Percentiles rank a stretch among this genome's conserved stretches.
These are phyloP conservation scores for Lepidium aucheri DNA, from an alignment of 345 rosid genomes.

Conservation along the genomic window DNA sequence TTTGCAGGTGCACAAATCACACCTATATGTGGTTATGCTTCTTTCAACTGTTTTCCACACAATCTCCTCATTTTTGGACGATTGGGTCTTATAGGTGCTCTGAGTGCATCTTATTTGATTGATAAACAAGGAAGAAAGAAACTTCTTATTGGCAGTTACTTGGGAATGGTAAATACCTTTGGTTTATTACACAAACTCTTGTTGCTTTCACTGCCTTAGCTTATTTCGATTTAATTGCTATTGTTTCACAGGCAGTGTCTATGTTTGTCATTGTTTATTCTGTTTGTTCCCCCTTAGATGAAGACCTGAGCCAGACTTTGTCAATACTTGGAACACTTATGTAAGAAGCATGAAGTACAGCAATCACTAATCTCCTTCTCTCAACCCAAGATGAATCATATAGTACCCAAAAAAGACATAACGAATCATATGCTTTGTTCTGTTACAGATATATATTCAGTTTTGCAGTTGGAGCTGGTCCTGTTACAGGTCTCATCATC, in stretches of 20 bases:
- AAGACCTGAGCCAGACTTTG: slow-evolving; percentile 54
- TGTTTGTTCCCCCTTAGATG: slow-evolving; percentile 48
- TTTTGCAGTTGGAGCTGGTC: slow-evolving; percentile 74
- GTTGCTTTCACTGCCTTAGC: neutral
- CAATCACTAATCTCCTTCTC: neutral
- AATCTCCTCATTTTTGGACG: slow-evolving; percentile 1
- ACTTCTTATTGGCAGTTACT: slow-evolving; percentile 62
- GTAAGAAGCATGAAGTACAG: slow-evolving; percentile 35
- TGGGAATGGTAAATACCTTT: slow-evolving; percentile 51
- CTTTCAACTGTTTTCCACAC: neutral
- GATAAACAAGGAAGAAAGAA: slow-evolving; percentile 61
- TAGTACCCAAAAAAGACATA: neutral
- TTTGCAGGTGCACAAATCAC: slow-evolving; percentile 45
- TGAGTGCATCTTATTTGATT: slow-evolving; percentile 53
- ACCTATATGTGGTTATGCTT: neutral
- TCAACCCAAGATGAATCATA: neutral
- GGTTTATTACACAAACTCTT: neutral
- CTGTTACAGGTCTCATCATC: slow-evolving; percentile 66
- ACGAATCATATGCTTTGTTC: neutral
- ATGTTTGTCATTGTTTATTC: slow-evolving; percentile 53
- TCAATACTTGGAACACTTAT: slow-evolving; percentile 61
- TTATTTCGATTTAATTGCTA: neutral
- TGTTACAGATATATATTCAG: slow-evolving; percentile 50
- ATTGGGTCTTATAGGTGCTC: slow-evolving; percentile 42
- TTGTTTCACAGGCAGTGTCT: slow-evolving; percentile 54